phyloP scores from a whole-genome alignment of 1,139 yeast genomes.

The Entelexis sorbosivorans region DNA sequence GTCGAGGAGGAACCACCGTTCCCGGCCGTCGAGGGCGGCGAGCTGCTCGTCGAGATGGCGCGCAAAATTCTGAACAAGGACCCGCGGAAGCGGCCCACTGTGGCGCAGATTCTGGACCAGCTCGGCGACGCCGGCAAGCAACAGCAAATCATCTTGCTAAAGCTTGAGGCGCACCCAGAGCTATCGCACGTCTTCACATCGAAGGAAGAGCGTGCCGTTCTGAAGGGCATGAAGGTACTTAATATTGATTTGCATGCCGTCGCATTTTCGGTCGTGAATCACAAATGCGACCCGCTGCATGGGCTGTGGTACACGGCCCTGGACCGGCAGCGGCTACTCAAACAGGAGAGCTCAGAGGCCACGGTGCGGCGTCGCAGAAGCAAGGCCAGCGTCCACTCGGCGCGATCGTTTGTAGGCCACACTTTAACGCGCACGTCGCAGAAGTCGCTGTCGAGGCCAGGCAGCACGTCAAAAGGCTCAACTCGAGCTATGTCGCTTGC shows the following conservation, averaged over 20 bases:
- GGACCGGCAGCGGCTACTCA: conserved; percentile 32
- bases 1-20: conserved; percentile 55
- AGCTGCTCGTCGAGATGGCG: conserved; percentile 42
- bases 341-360: neutral
- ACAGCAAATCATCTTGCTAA: conserved; percentile 32
- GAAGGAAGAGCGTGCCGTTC: conserved; percentile 51
- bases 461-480: neutral
- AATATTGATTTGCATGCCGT: conserved; percentile 59
- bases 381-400: conserved; percentile 10
- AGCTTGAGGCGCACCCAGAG: conserved; percentile 29
- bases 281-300: conserved; percentile 65
- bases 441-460: neutral
- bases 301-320: conserved; percentile 72
- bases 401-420: neutral
- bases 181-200: conserved; percentile 39
- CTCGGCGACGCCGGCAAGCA: conserved; percentile 41
- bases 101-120: conserved; percentile 49
- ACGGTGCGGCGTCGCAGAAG: conserved; percentile 5
- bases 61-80: conserved; percentile 51
- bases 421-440: neutral
- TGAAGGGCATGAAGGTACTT: conserved; percentile 52
- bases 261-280: conserved; percentile 48
- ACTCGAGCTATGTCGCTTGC: neutral
- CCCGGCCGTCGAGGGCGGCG: conserved; percentile 26
- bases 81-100: conserved; percentile 53